Evolutionary conservation across 148 eudicot genomes (phyloP).

Genomic region (Pharnaceum exiguum): DNA sequence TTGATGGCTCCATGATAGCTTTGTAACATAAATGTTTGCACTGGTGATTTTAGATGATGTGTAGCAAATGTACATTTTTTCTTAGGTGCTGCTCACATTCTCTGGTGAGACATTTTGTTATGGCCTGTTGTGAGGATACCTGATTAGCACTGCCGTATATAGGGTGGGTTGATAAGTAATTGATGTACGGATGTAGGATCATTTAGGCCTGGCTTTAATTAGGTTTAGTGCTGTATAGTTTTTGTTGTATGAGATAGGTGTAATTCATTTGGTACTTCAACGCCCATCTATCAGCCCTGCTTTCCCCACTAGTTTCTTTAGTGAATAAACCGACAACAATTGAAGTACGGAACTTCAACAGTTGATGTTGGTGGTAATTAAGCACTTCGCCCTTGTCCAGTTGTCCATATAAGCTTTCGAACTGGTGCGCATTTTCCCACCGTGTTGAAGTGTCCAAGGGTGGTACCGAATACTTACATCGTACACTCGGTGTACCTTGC

Average conservation of each 20-base stretch:
- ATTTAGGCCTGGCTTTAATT: too few relatives aligned
- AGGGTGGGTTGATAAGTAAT: constrained; percentile 5
- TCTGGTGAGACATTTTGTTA: constrained; percentile 4
- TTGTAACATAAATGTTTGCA: constrained; percentile 24
- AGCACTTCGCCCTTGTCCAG: too few relatives aligned
- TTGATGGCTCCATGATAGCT: constrained; percentile 15
- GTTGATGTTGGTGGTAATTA: too few relatives aligned
- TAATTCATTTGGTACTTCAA: constrained; percentile 8
- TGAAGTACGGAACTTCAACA: too few relatives aligned
- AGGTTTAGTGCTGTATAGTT: constrained; percentile 13
- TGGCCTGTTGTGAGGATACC: background rate
- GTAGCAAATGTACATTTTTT: constrained; percentile 32
- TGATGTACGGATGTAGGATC: constrained; percentile 7
- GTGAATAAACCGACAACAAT: too few relatives aligned
- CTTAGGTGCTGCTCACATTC: constrained; percentile 17
- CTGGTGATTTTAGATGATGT: constrained; percentile 19
- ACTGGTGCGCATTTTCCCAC: too few relatives aligned
- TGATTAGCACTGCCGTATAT: constrained; percentile 11
- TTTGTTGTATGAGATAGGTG: constrained; percentile 15
- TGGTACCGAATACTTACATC: too few relatives aligned
- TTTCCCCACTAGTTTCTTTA: too few relatives aligned
- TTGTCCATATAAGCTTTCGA: too few relatives aligned
- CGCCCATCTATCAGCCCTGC: too few relatives aligned
- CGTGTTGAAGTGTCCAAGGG: too few relatives aligned
- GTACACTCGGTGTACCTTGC: too few relatives aligned